phyloP scores from a whole-genome alignment of 306 rosid genomes.

The Rosa rugosa region DNA sequence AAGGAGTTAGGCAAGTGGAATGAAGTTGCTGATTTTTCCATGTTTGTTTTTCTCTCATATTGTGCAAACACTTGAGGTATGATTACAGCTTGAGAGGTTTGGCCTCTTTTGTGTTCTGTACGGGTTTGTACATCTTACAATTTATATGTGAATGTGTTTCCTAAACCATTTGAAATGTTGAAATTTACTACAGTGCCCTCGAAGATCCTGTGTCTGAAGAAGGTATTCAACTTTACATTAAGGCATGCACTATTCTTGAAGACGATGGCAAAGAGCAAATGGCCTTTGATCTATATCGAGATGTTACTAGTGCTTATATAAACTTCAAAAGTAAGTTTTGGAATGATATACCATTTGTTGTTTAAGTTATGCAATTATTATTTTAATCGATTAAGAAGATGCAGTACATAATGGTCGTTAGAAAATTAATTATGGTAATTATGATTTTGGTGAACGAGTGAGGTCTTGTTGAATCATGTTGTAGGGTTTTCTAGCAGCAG shows the following conservation, averaged over 20 bases:
- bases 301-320: too few species aligned
- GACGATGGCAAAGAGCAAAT: too few species aligned
- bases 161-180: not conserved
- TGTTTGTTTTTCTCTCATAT: not conserved
- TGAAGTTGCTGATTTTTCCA: conserved; percentile 61
- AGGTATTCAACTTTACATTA: too few species aligned
- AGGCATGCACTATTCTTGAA: too few species aligned
- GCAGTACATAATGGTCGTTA: not conserved
- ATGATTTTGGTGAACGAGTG: too few species aligned
- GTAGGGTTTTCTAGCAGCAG: too few species aligned
- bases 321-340: too few species aligned
- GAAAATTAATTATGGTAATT: not conserved
- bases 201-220: too few species aligned
- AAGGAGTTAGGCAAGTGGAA: conserved; percentile 75
- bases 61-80: not conserved
- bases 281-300: too few species aligned
- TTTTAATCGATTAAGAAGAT: not conserved
- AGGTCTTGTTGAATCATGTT: too few species aligned
- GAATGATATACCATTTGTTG: not conserved
- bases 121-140: too few species aligned
- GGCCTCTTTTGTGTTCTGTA: not conserved
- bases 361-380: not conserved
- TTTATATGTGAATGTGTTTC: not conserved
- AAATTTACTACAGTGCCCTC: too few species aligned
- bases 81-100: not conserved